These are phyloP conservation scores for Caryocar brasiliense DNA, from an alignment of 441 rosid species.

Conservation along the genomic window DNA sequence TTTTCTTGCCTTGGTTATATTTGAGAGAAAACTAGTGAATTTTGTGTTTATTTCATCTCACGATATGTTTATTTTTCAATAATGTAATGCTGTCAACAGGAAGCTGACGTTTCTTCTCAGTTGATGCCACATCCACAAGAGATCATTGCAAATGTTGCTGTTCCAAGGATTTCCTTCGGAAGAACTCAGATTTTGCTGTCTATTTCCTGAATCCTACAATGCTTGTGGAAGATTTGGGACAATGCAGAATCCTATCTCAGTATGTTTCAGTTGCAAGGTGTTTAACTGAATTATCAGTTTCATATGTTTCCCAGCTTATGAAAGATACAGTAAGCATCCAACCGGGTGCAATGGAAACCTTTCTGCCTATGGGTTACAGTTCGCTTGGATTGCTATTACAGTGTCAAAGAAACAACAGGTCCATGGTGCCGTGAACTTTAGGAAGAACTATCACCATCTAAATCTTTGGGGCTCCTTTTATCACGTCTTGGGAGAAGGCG, in stretches of 20 bases:
- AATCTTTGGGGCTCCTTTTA: slow-evolving; percentile 43
- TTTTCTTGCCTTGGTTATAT: not conserved
- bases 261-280: slow-evolving; percentile 97
- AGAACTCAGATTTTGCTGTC: slow-evolving; percentile 48
- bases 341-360: slow-evolving; percentile 18
- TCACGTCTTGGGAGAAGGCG: slow-evolving; percentile 63
- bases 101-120: slow-evolving; percentile 51
- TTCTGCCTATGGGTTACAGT: slow-evolving; percentile 68
- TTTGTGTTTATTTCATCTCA: too few relatives aligned
- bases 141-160: slow-evolving; percentile 48
- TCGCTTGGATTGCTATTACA: slow-evolving; percentile 89
- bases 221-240: slow-evolving; percentile 90
- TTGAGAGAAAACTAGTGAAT: too few relatives aligned
- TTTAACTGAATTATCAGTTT: slow-evolving; percentile 8
- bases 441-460: slow-evolving; percentile 50
- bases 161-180: slow-evolving; percentile 49
- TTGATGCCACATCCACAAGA: slow-evolving; percentile 55
- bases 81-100: slow-evolving; percentile 44
- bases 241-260: slow-evolving; percentile 65
- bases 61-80: too few relatives aligned
- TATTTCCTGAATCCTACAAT: slow-evolving; percentile 65
- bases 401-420: slow-evolving; percentile 73
- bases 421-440: slow-evolving; percentile 97
- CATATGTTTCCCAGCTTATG: too few relatives aligned
- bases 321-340: not conserved